Evolutionary conservation across 2,329 filamentous ascomycete genomes (phyloP), one percentile per base, ranked within the genome.

Genomic region (Calonectria montana): DNA sequence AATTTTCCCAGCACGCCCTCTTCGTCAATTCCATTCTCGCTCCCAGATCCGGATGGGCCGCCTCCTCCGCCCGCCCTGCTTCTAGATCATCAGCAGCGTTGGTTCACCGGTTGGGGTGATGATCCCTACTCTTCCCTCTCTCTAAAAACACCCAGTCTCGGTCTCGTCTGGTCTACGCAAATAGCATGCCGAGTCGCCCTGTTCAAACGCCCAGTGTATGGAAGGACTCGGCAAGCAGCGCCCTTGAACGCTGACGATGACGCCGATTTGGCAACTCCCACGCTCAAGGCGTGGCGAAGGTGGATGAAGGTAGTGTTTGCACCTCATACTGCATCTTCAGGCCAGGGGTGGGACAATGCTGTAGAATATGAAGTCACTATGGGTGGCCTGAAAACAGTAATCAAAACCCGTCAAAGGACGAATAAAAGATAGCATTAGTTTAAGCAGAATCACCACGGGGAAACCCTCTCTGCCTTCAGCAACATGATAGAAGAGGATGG

Each of bases 91-190:
- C 96, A 98, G 83, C 95, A 98, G 82, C 90, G 94, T 50, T 98
- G 96, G 91, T 97, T 98, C 84, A 97, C 96, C 4, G 96, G 97
- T 74, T 98, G 97, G 96, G 95, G 96, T 25, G 94, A 97, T 81
- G 88, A 91, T 68, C 85, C 88, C 18, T 78, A 83, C 29, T 82
- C 85, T 23, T 79, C 84, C 15, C 82, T 85, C 61, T 78, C 83
- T 10, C 84, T 93, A 67, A 98, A 98, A 84, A 98, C 94, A 0
- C 96, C 96, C 0, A 94, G 94, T 8, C 84, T 98, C 27, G 96
- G 96, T 0, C 88, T 98, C 9, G 93, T 97, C 13, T 98, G 96
- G 96, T 92, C 94, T 3, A 96, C 95, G 35, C 96, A 98, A 85
- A 91, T 98, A 61, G 91, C 94, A 1, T 92, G 92, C 77, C 93